Evolutionary conservation across 2,329 filamentous ascomycete species (phyloP).

Genomic region (Scedosporium aurantiacum): DNA sequence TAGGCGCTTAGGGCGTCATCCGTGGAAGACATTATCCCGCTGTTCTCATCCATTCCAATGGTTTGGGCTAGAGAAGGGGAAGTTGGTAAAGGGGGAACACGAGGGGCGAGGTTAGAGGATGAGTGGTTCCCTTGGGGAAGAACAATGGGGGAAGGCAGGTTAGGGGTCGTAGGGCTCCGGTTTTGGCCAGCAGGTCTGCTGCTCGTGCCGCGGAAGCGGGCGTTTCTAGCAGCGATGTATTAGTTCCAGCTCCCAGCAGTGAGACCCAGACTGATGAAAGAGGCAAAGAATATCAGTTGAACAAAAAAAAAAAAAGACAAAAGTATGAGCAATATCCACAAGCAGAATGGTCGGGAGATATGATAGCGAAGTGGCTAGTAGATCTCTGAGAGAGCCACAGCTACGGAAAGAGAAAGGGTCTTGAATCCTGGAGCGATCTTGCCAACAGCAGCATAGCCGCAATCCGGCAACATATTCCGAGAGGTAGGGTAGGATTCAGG

Average conservation of each 20-base stretch:
- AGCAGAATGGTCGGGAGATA: slow-evolving; percentile 13
- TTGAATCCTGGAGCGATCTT: not conserved
- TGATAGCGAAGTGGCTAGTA: not conserved
- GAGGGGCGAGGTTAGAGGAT: slow-evolving; percentile 39
- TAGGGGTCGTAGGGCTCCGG: slow-evolving; percentile 40
- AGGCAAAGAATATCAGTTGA: slow-evolving; percentile 46
- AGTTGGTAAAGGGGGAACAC: slow-evolving; percentile 47
- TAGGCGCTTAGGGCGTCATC: slow-evolving; percentile 49
- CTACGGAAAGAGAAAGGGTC: not conserved
- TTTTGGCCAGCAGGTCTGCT: slow-evolving; percentile 37
- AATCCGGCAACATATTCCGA: not conserved
- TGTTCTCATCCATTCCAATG: slow-evolving; percentile 56
- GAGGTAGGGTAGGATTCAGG: not conserved
- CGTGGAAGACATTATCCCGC: slow-evolving; percentile 31
- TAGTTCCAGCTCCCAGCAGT: not conserved
- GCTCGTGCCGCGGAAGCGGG: slow-evolving; percentile 45
- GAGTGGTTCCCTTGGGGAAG: slow-evolving; percentile 38
- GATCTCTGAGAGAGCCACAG: not conserved
- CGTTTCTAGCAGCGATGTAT: slow-evolving; percentile 31
- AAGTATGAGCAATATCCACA: slow-evolving; percentile 43
- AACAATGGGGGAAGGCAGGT: slow-evolving; percentile 37
- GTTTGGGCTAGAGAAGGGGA: slow-evolving; percentile 55
- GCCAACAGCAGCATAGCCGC: not conserved
- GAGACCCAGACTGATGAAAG: slow-evolving; percentile 7
- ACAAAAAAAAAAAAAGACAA: slow-evolving; percentile 7